Evolutionary conservation across 495 filamentous ascomycete species (phyloP).

Genomic region (Podospora fimiseda): DNA sequence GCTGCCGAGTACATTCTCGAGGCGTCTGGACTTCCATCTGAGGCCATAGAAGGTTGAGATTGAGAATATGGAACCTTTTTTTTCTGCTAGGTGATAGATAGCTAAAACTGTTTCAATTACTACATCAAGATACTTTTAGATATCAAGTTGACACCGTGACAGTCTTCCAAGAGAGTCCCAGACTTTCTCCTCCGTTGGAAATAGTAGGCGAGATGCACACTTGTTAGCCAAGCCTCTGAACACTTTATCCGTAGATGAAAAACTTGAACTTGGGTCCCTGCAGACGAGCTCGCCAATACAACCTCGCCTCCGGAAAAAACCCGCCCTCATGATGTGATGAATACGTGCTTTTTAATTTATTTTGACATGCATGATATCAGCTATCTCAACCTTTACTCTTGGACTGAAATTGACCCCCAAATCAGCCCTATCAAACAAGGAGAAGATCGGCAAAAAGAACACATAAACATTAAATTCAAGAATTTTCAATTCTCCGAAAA

Average conservation of each 20-base stretch:
- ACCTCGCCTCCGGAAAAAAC: not conserved
- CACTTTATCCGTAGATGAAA: constrained; percentile 17
- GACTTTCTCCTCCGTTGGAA: constrained; percentile 1
- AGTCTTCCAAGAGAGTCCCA: no score
- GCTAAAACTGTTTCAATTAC: not conserved
- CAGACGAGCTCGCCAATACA: not conserved
- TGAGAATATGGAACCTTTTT: not conserved
- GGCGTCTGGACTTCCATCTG: not conserved
- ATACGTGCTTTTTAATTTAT: not conserved
- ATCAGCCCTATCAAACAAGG: not conserved
- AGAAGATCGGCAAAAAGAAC: no score
- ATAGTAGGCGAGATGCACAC: constrained; percentile 3
- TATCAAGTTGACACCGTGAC: not conserved
- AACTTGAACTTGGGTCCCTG: not conserved
- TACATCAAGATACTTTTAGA: constrained; percentile 4
- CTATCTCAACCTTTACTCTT: not conserved
- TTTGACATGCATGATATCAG: not conserved
- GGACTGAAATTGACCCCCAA: not conserved
- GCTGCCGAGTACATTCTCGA: constrained; percentile 15
- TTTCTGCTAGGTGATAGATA: not conserved
- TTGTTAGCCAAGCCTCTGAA: constrained; percentile 9
- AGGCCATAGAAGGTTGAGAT: not conserved
- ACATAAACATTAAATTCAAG: not conserved
- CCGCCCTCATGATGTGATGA: not conserved
- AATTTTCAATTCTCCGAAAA: constrained; percentile 3